Conservation (phyloP, 805 yeast genomes). For the Yamadazyma kitorensis region DNA sequence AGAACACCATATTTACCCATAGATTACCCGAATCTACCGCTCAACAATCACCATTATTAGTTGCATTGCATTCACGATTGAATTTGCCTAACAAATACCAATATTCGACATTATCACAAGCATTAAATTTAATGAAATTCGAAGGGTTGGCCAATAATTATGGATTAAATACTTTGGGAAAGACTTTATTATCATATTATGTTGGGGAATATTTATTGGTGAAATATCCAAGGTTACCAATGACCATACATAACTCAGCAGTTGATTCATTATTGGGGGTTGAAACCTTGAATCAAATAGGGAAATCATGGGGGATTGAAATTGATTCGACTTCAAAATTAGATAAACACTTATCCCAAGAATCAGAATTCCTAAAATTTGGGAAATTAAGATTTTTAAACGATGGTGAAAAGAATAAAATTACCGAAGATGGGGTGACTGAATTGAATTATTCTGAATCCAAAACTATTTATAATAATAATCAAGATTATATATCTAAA, state of each 20-base stretch:
- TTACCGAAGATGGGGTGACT: slow-evolving; percentile 50
- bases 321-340: slow-evolving; percentile 62
- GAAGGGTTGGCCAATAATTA: slow-evolving; percentile 63
- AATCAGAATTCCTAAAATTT: slow-evolving; percentile 60
- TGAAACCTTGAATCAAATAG: slow-evolving; percentile 62
- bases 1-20: slow-evolving; percentile 40
- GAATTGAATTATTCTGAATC: slow-evolving; percentile 31
- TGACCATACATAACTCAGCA: slow-evolving; percentile 70
- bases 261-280: slow-evolving; percentile 73
- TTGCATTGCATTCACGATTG: slow-evolving; percentile 76
- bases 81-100: slow-evolving; percentile 56
- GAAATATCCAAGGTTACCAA: slow-evolving; percentile 88
- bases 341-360: slow-evolving; percentile 65
- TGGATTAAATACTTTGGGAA: slow-evolving; percentile 82
- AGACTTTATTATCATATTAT: slow-evolving; percentile 69
- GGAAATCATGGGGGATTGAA: slow-evolving; percentile 86
- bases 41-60: slow-evolving; percentile 65
- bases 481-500: slow-evolving; percentile 30
- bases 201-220: slow-evolving; percentile 69
- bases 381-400: slow-evolving; percentile 63
- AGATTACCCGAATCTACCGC: slow-evolving; percentile 46
- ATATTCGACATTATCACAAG: slow-evolving; percentile 71
- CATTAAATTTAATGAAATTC: slow-evolving; percentile 59
- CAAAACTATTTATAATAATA: slow-evolving; percentile 13
- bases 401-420: slow-evolving; percentile 25